Evolutionary conservation across 2,329 filamentous ascomycete genomes (phyloP).

Genomic region (Apiospora sp.): DNA sequence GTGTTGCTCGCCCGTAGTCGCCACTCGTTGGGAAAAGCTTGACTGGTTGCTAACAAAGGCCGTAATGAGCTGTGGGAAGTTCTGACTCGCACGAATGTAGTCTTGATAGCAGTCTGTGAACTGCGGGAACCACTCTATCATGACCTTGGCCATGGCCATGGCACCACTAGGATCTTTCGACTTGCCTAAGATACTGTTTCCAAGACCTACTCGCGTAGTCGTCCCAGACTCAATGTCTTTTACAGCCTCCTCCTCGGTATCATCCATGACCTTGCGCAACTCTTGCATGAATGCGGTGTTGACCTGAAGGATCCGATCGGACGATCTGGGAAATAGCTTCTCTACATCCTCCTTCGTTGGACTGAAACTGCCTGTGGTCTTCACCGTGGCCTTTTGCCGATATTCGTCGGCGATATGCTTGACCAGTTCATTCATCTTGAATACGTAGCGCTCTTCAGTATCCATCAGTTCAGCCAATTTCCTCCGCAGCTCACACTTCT

Average conservation of each 20-base stretch:
- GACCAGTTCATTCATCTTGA: slow-evolving; percentile 85
- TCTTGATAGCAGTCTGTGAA: slow-evolving; percentile 92
- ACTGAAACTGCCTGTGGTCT: slow-evolving; percentile 68
- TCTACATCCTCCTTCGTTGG: slow-evolving; percentile 77
- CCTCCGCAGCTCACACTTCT: slow-evolving; percentile 84
- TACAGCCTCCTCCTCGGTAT: slow-evolving; percentile 81
- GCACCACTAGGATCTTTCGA: slow-evolving; percentile 79
- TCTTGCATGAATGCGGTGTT: slow-evolving; percentile 84
- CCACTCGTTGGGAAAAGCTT: slow-evolving; percentile 81
- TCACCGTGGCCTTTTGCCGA: slow-evolving; percentile 70
- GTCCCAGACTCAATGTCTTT: slow-evolving; percentile 74
- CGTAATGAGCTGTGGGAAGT: slow-evolving; percentile 83
- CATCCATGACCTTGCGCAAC: slow-evolving; percentile 78
- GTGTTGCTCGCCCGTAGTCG: slow-evolving; percentile 87
- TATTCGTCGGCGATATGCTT: slow-evolving; percentile 83
- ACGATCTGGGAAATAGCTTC: slow-evolving; percentile 80
- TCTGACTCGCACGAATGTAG: slow-evolving; percentile 89
- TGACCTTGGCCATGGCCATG: slow-evolving; percentile 77
- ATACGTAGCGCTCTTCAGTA: slow-evolving; percentile 93
- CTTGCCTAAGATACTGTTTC: slow-evolving; percentile 54
- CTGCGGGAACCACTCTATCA: slow-evolving; percentile 91
- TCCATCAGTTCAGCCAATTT: slow-evolving; percentile 91
- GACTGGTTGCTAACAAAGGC: slow-evolving; percentile 81
- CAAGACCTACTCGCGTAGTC: slow-evolving; percentile 50
- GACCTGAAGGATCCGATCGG: slow-evolving; percentile 81